Percentiles rank a stretch among this genome's conserved stretches.
These are phyloP conservation scores for Microsporum audouinii DNA, from an alignment of 2,329 filamentous ascomycete species.

Conservation along the genomic window DNA sequence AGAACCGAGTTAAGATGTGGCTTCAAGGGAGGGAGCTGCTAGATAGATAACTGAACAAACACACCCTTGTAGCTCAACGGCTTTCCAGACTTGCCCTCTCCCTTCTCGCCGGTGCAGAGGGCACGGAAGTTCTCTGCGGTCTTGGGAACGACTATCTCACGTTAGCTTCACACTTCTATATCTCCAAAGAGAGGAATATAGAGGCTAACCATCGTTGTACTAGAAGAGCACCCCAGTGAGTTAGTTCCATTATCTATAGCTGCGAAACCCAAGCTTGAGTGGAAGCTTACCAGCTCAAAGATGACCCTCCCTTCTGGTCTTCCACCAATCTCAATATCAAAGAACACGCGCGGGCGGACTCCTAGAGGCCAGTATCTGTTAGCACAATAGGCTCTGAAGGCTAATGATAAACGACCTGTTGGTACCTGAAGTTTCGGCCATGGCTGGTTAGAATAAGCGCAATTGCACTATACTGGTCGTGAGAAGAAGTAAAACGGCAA, in stretches of 20 bases:
- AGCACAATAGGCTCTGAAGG: background rate
- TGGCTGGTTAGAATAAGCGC: conserved; percentile 12
- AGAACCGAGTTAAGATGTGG: background rate
- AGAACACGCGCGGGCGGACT: conserved; percentile 65
- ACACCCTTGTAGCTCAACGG: conserved; percentile 75
- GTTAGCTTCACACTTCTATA: background rate
- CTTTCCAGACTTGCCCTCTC: conserved; percentile 70
- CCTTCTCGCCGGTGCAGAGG: conserved; percentile 70
- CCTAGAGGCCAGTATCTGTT: background rate
- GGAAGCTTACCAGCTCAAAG: conserved; percentile 62
- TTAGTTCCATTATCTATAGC: background rate
- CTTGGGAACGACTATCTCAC: conserved; percentile 55
- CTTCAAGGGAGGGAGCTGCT: background rate
- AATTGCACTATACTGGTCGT: conserved; percentile 4
- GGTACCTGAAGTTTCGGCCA: conserved; percentile 30
- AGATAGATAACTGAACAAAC: background rate
- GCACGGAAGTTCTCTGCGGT: conserved; percentile 75
- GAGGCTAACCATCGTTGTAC: conserved; percentile 37
- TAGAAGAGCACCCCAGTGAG: conserved; percentile 17
- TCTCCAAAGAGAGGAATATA: conserved; percentile 38
- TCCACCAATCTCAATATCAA: conserved; percentile 76
- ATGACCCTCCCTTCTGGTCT: conserved; percentile 63
- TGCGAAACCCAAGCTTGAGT: background rate
- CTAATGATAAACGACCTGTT: background rate
- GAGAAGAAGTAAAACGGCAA: background rate